Evolutionary conservation across 352 stramenopile species (phyloP), one percentile per base, ranked within the genome.

Genomic region (Phytopythium chamaehyphon): DNA sequence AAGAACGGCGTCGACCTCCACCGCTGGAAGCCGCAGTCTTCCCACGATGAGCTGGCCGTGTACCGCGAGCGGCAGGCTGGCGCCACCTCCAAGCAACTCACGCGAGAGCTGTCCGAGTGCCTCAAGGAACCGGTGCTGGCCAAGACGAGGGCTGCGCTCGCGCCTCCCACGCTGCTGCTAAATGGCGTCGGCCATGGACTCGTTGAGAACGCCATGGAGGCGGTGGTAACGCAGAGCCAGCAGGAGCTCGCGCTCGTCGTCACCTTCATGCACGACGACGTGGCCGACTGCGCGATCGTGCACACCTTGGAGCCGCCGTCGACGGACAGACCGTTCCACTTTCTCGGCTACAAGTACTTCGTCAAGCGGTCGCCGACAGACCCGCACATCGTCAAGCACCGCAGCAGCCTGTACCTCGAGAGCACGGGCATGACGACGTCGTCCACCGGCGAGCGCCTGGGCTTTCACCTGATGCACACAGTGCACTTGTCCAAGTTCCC

Each of bases 291-390:
- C 42, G 69, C 69, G 19, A 61, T 80, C 14, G 58, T 83, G 28
- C 52, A 76, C 52, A 80, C 63, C 0, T 78, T 84, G 64, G 73
- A 84, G 45, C 24, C 59, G 22, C 73, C 73, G 24, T 71, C 62
- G 11, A 47, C 66, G 26, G 70, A 75, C 10, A 54, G 69, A 23
- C 70, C 73, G 23, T 80, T 71, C 51, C 67, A 68, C 36, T 82
- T 69, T 47, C 31, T 82, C 5, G 73, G 73, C 35, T 80, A 76
- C 62, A 81, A 80, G 61, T 79, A 72, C 51, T 80, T 84, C 48
- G 70, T 84, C 54, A 75, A 76, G 52, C 61, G 61, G 21, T 61
- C 62, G 8, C 66, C 66, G 7, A 69, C 56, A 1, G 64, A 73
- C 48, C 46, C 48, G 6, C 19, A 60, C 22, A 44, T 71, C 16